Evolutionary conservation across 345 rosid genomes (phyloP).

Genomic region (Passiflora organensis): DNA sequence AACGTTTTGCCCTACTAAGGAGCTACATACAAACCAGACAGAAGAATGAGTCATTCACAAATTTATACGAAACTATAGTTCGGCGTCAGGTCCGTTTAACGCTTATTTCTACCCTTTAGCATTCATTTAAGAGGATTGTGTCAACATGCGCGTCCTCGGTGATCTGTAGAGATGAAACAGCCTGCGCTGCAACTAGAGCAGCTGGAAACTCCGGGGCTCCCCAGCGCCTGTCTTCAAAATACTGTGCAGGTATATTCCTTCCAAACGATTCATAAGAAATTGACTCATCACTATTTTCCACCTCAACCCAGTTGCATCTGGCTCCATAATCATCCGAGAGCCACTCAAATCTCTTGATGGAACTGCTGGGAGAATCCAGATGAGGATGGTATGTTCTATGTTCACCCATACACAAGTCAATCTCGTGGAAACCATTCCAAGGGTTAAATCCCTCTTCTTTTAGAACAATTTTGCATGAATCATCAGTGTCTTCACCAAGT

Average conservation of each 20-base stretch:
- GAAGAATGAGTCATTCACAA: conserved; percentile 6
- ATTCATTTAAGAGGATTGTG: conserved; percentile 46
- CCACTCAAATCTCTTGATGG: conserved; percentile 54
- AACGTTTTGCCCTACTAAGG: conserved; percentile 8
- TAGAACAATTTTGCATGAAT: conserved; percentile 47
- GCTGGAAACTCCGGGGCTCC: conserved; percentile 46
- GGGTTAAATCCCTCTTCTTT: conserved; percentile 43
- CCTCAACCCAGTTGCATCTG: conserved; percentile 40
- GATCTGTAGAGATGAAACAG: conserved; percentile 81
- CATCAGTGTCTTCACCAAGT: conserved; percentile 88
- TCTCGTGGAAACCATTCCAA: conserved; percentile 41
- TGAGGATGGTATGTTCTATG: conserved; percentile 31
- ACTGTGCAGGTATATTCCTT: conserved; percentile 24
- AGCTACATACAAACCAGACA: conserved; percentile 13
- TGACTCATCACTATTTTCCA: conserved; percentile 46
- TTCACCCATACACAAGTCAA: conserved; percentile 43
- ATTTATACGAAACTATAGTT: conserved; percentile 33
- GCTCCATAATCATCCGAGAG: conserved; percentile 39
- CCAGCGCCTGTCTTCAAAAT: conserved; percentile 40
- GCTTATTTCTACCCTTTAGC: conserved; percentile 27
- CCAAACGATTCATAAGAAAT: conserved; percentile 42
- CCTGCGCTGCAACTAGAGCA: conserved; percentile 71
- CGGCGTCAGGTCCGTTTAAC: conserved; percentile 5
- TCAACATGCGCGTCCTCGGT: conserved; percentile 56
- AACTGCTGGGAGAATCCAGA: conserved; percentile 30